A percentile compares a stretch with the other conserved stretches of the same genome.
These are phyloP conservation scores for Cutaneotrichosporon cavernicola DNA, from an alignment of 1,284 basidiomycete species.

Conservation along the genomic window DNA sequence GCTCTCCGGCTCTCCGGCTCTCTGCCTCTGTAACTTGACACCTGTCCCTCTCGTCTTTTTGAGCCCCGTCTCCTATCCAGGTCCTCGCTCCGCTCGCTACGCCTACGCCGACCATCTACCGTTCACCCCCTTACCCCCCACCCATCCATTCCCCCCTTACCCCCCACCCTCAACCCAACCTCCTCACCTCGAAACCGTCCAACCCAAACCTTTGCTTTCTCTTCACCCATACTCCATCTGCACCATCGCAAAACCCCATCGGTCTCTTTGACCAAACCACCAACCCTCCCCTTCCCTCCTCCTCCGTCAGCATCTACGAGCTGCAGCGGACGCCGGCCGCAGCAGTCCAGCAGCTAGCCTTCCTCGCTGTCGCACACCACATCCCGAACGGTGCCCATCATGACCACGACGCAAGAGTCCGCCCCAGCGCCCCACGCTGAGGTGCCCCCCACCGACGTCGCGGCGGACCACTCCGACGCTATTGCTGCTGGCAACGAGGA, in stretches of 20 bases:
- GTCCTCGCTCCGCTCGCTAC: not conserved
- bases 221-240: not conserved
- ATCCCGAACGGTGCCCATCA: conserved; percentile 5
- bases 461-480: not conserved
- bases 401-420: conserved; percentile 13
- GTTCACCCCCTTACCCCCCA: not conserved
- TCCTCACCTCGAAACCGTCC: not conserved
- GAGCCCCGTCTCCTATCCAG: not conserved
- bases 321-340: conserved; percentile 10
- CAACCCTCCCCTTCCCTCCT: not conserved
- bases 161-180: not conserved
- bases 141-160: not conserved
- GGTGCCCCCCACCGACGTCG: not conserved
- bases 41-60: not conserved
- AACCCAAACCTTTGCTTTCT: not conserved
- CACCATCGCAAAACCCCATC: conserved; percentile 4
- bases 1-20: not conserved
- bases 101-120: not conserved
- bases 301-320: not conserved
- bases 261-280: not conserved
- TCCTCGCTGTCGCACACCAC: conserved; percentile 8
- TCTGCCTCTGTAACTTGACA: not conserved
- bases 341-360: conserved; percentile 1
- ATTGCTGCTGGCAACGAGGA: conserved; percentile 14
- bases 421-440: conserved; percentile 1